A percentile compares a stretch with the other conserved stretches of the same genome.
Evolutionary conservation across 169 alveolate genomes (phyloP).

Genomic region (Eimeria sp.): DNA sequence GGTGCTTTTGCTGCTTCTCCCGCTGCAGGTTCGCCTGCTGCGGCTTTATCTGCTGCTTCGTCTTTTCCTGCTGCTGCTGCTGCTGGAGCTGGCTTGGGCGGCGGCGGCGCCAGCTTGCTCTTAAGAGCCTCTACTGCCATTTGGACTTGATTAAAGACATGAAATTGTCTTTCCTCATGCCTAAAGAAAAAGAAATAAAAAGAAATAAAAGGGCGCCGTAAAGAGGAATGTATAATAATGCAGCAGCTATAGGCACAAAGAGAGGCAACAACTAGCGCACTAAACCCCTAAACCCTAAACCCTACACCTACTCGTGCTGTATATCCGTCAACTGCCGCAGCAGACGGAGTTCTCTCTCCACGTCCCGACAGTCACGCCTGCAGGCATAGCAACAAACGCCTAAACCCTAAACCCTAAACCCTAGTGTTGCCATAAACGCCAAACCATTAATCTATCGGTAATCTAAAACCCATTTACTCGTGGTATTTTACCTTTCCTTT

Average conservation of each 20-base stretch:
- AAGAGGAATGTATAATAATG: no score
- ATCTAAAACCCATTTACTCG: neutral
- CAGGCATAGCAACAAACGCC: neutral
- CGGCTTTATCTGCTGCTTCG: neutral
- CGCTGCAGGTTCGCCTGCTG: neutral
- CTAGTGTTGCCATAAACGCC: neutral
- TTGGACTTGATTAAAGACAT: constrained; percentile 54
- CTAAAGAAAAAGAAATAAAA: neutral
- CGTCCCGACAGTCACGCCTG: constrained; percentile 45
- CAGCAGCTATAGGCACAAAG: no score
- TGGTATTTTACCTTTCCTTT: neutral
- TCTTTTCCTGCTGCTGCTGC: neutral
- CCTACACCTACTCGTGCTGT: constrained; percentile 61
- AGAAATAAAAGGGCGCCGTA: neutral
- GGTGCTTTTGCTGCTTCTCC: neutral
- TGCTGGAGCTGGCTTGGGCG: neutral
- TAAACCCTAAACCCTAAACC: neutral
- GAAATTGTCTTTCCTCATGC: constrained; percentile 62
- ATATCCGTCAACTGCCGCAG: constrained; percentile 74
- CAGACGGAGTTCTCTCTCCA: constrained; percentile 78
- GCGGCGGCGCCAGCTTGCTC: constrained; percentile 28
- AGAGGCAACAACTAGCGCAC: no score
- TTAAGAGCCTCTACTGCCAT: constrained; percentile 58
- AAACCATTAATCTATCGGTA: neutral
- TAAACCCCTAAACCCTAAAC: no score